Conservation (phyloP, 1,139 yeast species). For the Yamadazyma spencermartinsiae region DNA sequence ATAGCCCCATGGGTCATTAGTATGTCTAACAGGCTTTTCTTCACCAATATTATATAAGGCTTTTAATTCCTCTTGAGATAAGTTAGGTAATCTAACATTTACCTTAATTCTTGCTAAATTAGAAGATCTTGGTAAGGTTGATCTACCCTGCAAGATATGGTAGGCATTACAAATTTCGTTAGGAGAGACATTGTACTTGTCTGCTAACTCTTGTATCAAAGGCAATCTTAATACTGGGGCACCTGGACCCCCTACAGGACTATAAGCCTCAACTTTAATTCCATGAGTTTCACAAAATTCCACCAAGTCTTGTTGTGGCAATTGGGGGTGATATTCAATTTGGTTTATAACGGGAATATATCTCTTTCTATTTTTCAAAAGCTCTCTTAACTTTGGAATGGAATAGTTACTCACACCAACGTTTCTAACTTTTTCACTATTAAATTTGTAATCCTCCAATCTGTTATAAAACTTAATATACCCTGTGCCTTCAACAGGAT, state of each 20-base stretch:
- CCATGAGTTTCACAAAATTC: slow-evolving; percentile 36
- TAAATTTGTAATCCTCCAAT: slow-evolving; percentile 42
- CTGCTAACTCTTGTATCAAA: slow-evolving; percentile 40
- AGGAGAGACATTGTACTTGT: slow-evolving; percentile 32
- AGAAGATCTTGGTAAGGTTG: slow-evolving; percentile 36
- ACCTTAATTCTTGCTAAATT: slow-evolving; percentile 37
- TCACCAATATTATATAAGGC: slow-evolving; percentile 44
- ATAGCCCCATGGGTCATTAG: slow-evolving; percentile 37
- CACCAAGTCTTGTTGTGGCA: slow-evolving; percentile 39
- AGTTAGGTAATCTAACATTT: slow-evolving; percentile 34
- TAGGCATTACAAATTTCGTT: slow-evolving; percentile 41
- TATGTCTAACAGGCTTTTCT: slow-evolving; percentile 40
- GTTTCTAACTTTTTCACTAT: slow-evolving; percentile 32
- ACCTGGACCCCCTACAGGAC: slow-evolving; percentile 73
- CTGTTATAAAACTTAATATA: slow-evolving; percentile 50
- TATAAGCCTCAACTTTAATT: slow-evolving; percentile 64
- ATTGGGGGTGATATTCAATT: slow-evolving; percentile 50
- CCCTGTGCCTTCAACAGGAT: slow-evolving; percentile 37
- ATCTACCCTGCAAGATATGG: slow-evolving; percentile 36
- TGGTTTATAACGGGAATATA: slow-evolving; percentile 40
- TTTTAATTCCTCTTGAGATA: slow-evolving; percentile 44
- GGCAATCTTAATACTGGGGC: slow-evolving; percentile 41
- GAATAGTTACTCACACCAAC: slow-evolving; percentile 49
- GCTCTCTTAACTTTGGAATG: slow-evolving; percentile 34
- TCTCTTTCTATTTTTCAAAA: slow-evolving; percentile 28